Evolutionary conservation across 371 early-diverging fungal genomes (phyloP), one percentile per base, ranked within the genome.

Genomic region (Mucor sp.): DNA sequence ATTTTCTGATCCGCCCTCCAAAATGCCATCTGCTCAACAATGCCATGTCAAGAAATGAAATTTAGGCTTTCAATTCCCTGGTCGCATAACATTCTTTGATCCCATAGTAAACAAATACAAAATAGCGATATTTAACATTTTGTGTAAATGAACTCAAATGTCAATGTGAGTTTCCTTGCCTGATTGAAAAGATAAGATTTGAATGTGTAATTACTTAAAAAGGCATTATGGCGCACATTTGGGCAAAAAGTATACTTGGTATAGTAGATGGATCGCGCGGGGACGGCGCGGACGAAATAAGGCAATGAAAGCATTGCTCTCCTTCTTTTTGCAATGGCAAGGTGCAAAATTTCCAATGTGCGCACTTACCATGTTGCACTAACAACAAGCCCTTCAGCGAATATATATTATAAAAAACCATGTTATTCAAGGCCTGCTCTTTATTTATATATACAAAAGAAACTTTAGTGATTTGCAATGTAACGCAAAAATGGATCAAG

Each of bases 391-490:
- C n/a, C 30, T 37, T 37, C 11, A 14, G 14, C 19, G 17, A 44
- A n/a, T 2, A 19, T 2, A 19, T 6, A 30, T 50, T 50, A 50
- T 14, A 44, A 44, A 44, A 19, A 44, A 37, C 37, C 14, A 37
- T 37, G 19, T 19, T 19, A 44, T 44, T n/a, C 17, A 19, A 17
- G 19, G 6, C 19, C n/a, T 44, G 44, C 44, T 44, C 19, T 44
- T 44, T 19, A 7, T 44, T 44, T 37, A 37, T 35, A 15, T 43
- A 15, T n/a, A n/a, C n/a, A 6, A 44, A 19, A 0, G 44, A 44
- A n/a, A 44, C 44, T 44, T 44, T 19, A 44, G n/a, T 44, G 44
- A 44, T 50, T 50, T 50, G 50, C 50, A 50, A 50, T 50, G 50
- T 50, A 50, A 50, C 50, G 50, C 50, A 50, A 50, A 50, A 21